A percentile compares a stretch with the other conserved stretches of the same genome.
phyloP scores from a whole-genome alignment of 257 asterid species.

The Rehmannia glutinosa region DNA sequence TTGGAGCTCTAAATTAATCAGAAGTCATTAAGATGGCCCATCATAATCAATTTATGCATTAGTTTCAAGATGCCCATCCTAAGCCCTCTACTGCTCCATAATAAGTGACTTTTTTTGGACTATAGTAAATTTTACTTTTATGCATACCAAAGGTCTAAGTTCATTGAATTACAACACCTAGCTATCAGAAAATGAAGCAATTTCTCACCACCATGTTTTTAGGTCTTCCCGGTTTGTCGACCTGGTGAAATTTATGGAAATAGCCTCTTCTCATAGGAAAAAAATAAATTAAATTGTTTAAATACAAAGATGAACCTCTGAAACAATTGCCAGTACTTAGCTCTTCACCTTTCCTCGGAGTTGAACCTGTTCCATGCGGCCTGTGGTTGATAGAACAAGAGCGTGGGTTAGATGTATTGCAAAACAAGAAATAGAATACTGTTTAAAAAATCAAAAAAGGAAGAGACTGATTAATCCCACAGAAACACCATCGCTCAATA shows the following conservation, averaged over 20 bases:
- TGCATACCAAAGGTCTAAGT: neutral
- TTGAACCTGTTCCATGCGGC: conserved; percentile 89
- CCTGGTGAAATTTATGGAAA: conserved; percentile 4
- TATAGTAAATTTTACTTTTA: neutral
- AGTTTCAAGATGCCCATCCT: too few species aligned
- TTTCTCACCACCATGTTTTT: too few species aligned
- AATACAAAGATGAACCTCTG: conserved; percentile 17
- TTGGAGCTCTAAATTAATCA: too few species aligned
- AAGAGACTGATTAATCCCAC: too few species aligned
- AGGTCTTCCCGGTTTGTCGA: neutral
- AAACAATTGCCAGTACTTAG: neutral
- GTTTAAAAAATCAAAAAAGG: neutral
- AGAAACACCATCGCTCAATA: too few species aligned
- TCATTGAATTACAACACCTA: too few species aligned
- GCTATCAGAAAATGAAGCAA: neutral
- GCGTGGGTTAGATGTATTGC: neutral
- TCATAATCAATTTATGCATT: too few species aligned
- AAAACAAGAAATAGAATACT: neutral
- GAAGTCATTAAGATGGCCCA: too few species aligned
- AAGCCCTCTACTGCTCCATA: too few species aligned
- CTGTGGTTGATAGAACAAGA: conserved; percentile 35
- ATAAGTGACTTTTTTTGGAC: too few species aligned
- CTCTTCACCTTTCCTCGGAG: conserved; percentile 78
- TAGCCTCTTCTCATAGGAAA: neutral
- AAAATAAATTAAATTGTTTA: conserved; percentile 24